Evolutionary conservation across 2,329 filamentous ascomycete genomes (phyloP).

Genomic region (Ustulina deusta): DNA sequence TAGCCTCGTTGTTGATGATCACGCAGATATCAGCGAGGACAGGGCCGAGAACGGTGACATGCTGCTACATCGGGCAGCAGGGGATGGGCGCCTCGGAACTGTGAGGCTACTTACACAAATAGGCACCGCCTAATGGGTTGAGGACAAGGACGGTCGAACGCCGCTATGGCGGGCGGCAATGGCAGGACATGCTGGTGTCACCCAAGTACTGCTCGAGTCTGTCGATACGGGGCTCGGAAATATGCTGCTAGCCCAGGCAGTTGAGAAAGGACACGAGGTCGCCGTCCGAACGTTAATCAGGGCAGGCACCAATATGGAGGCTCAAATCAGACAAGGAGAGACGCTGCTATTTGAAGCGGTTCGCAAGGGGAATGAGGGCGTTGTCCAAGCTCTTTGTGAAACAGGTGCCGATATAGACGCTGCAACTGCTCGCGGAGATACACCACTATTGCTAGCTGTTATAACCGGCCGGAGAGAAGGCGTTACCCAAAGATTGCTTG

Average conservation of each 20-base stretch:
- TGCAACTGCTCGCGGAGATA: background rate
- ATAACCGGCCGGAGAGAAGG: background rate
- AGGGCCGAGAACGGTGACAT: background rate
- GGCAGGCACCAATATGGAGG: slow-evolving; percentile 1
- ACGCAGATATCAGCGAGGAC: background rate
- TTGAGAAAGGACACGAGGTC: background rate
- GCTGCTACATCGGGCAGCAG: background rate
- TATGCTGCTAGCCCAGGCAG: background rate
- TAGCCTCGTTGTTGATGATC: background rate
- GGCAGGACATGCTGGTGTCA: background rate
- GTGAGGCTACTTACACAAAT: slow-evolving; percentile 12
- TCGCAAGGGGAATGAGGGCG: background rate
- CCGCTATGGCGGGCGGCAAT: background rate
- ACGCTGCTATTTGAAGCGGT: background rate
- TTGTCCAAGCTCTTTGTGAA: slow-evolving; percentile 2
- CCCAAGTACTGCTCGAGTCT: background rate
- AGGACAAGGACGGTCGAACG: background rate
- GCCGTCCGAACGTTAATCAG: background rate
- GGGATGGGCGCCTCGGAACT: background rate
- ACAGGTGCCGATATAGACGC: background rate
- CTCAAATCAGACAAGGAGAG: background rate
- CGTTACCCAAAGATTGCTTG: background rate
- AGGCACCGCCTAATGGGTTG: background rate
- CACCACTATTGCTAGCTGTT: background rate
- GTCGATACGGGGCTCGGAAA: background rate